Evolutionary conservation across 1,139 yeast species (phyloP).

Genomic region (Yamadazyma trypodendri): DNA sequence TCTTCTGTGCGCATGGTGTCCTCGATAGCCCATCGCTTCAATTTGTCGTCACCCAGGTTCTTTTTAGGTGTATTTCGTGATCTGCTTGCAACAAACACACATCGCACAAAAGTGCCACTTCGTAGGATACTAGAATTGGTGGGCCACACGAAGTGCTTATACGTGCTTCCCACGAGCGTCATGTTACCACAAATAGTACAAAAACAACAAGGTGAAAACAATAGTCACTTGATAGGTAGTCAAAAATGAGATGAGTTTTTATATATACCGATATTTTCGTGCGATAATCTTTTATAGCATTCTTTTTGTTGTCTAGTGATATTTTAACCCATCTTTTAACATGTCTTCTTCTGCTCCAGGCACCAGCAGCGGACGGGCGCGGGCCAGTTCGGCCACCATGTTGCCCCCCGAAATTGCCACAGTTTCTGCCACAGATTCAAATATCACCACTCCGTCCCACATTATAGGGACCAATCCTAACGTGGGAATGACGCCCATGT

Average conservation of each 20-base stretch:
- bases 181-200: too few relatives aligned
- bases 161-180: too few relatives aligned
- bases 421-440: conserved; percentile 27
- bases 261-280: too few relatives aligned
- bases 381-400: conserved; percentile 19
- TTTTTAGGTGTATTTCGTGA: conserved; percentile 1
- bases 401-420: conserved; percentile 21
- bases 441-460: conserved; percentile 18
- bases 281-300: too few relatives aligned
- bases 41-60: conserved; percentile 1
- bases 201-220: too few relatives aligned
- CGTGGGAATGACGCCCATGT: conserved; percentile 10
- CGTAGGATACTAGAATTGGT: too few relatives aligned
- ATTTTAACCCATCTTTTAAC: too few relatives aligned
- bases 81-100: conserved; percentile 10
- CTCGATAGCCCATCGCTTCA: conserved; percentile 19
- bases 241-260: background rate
- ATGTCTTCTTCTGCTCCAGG: background rate
- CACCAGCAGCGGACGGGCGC: conserved; percentile 14
- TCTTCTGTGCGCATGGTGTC: conserved; percentile 19
- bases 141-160: too few relatives aligned
- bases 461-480: conserved; percentile 12
- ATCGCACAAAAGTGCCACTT: conserved; percentile 7
- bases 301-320: too few relatives aligned
- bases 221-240: background rate